phyloP scores from a whole-genome alignment of 192 early-diverging fungal genomes.

The Chytriomyces confervae region DNA sequence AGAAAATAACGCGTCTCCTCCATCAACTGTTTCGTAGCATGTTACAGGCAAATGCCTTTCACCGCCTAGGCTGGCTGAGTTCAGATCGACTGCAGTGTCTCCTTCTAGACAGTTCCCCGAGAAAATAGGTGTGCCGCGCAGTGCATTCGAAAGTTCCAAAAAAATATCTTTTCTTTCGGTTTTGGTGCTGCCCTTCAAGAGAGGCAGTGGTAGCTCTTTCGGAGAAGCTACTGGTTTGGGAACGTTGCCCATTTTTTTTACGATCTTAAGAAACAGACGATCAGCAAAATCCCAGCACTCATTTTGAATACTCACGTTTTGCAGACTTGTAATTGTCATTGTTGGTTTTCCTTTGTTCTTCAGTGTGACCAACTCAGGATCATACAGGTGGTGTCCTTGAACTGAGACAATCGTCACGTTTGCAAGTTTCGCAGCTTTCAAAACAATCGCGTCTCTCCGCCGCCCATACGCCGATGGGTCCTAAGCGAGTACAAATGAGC shows the following conservation, averaged over 20 bases:
- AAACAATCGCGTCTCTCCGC: conserved; percentile 10
- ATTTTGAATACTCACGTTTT: background rate
- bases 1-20: background rate
- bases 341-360: conserved; percentile 28
- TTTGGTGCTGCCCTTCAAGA: background rate
- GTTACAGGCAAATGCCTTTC: conserved; percentile 7
- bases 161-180: background rate
- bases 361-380: conserved; percentile 16
- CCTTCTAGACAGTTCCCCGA: conserved; percentile 9
- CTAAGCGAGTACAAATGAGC: background rate
- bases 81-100: background rate
- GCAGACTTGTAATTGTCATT: conserved; percentile 13
- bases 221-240: conserved; percentile 16
- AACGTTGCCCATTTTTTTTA: background rate
- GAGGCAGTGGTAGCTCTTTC: background rate
- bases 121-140: background rate
- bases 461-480: conserved; percentile 10
- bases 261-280: conserved; percentile 5
- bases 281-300: too few relatives aligned
- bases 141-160: background rate
- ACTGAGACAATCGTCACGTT: background rate
- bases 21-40: conserved; percentile 17
- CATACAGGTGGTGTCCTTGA: conserved; percentile 38
- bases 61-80: conserved; percentile 8
- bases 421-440: background rate